Base-by-base conservation (phyloP, 495 filamentous ascomycete genomes). In the Talaromyces adpressus region DNA sequence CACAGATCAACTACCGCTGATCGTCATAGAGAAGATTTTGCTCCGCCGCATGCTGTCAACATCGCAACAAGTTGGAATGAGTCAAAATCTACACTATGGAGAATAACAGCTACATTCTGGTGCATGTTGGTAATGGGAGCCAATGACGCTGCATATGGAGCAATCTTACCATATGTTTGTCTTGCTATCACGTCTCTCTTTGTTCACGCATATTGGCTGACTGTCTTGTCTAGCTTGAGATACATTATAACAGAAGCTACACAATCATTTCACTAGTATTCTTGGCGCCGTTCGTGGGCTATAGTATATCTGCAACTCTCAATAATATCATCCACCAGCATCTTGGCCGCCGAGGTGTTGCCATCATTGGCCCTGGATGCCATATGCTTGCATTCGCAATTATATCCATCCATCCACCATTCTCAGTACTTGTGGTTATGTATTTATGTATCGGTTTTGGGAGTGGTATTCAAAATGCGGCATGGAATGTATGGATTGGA, bases 111-210 rank as follows among this genome's bases (percentile, higher is more conserved):
- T 29, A 29, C 53, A 16, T 86, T 90, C 66, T 90, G 84, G 79
- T 79, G 77, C 57, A 93, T 96, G 67, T 74, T 91, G 18, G 82
- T 91, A 7, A 87, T 94, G 84, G 91, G 91, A 8, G 81, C 84
- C 68, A 93, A 91, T 70, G 91, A 96, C 77, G 89, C 87, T 18
- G 88, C 88, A 1, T 89, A 88, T 66, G 91, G 91, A 49, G 89
- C 90, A 75, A 79, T 85, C 72, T 49, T 9, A 36, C 60, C n/a
- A 57, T 57, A 29, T 57, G 53, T 27, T 27, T 20, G 65, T 54
- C 51, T 45, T 29, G 22, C 14, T 23, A n/a, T 7, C n/a, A 32
- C 23, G 54, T 7, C 45, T 64, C 36, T 23, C 54, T 41, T 49
- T 45, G 3, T 23, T 32, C 5, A 56, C 52, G 8, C 6, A 9